Evolutionary conservation across 2,329 filamentous ascomycete species (phyloP).

Genomic region (Fonsecaea pedrosoi): DNA sequence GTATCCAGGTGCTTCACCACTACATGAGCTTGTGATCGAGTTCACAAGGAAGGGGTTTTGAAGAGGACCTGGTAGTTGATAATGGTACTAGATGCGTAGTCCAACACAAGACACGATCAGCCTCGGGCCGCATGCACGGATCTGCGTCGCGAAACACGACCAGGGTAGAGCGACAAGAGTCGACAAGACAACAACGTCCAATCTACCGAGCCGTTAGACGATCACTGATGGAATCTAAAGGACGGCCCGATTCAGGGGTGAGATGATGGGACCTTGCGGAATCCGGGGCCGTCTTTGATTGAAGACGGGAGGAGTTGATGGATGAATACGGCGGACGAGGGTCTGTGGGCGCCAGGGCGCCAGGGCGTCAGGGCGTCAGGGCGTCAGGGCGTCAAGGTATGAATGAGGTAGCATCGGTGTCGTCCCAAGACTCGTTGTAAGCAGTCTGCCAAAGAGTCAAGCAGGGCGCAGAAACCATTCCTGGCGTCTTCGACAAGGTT

Average conservation of each 20-base stretch:
- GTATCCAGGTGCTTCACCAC: neutral
- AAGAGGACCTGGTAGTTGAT: neutral
- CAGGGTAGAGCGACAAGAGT: neutral
- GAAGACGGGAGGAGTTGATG: neutral
- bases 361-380: no score
- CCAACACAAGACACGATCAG: neutral
- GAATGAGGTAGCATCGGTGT: constrained; percentile 1
- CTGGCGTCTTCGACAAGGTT: constrained; percentile 1
- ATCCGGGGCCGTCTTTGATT: constrained; percentile 5
- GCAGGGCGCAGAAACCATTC: constrained; percentile 19
- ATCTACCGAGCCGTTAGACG: neutral
- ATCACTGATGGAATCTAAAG: neutral
- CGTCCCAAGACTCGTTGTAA: constrained; percentile 17
- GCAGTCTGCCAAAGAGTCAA: constrained; percentile 14
- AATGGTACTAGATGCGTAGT: neutral
- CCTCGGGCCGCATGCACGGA: neutral
- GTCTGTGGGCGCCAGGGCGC: neutral
- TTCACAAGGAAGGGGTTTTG: neutral
- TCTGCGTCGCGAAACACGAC: neutral
- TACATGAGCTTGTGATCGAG: neutral
- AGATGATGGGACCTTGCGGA: constrained; percentile 10
- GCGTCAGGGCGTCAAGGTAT: constrained; percentile 7
- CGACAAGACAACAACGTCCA: neutral
- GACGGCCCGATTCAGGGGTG: constrained; percentile 18
- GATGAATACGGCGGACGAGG: constrained; percentile 12